Evolutionary conservation across 257 asterid genomes (phyloP), one percentile per base, ranked within the genome.

Genomic region (Fraxinus quadrangulata): DNA sequence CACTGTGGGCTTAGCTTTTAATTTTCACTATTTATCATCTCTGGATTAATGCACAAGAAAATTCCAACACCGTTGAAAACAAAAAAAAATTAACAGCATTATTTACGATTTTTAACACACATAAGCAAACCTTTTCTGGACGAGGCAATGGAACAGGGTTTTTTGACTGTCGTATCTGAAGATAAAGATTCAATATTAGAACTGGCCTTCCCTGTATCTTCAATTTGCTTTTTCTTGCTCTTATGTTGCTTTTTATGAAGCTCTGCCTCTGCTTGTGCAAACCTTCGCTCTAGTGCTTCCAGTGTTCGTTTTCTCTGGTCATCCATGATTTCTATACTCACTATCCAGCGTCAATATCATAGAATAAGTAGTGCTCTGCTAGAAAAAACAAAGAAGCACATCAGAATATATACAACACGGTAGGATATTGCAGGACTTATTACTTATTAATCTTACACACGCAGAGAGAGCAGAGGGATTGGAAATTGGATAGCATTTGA

Each of bases 241-340:
- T 84, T 86, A 73, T 85, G 85, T 68, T 88, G 86, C 69, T 81
- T 90, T 11, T 77, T 51, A 30, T 82, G 86, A 82, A 82, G 76
- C 73, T 89, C 96, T 23, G 94, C 88, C 85, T 91, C 86, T 12
- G 91, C 88, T 87, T 88, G 95, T 6, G 96, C 96, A 66, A 88
- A 90, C 81, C 97, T 89, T 83, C 89, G 88, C 74, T 88, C 93
- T 59, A 95, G 71, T 56, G 99, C 99, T 51, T 92, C 98, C 78
- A 85, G 23, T 2, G 96, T 83, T 73, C 96, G 86, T 77, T 82
- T 94, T 86, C 76, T 88, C 80, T 90, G 97, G 16, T 88, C 91
- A 23, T 88, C 97, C 84, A 81, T 85, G 36, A 71, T 77, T 47
- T 37, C 6, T 36, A 28, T 47, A 77, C 81, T 74, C 75, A 8